Conservation (phyloP, 441 rosid genomes). For the Populus hybrid region DNA sequence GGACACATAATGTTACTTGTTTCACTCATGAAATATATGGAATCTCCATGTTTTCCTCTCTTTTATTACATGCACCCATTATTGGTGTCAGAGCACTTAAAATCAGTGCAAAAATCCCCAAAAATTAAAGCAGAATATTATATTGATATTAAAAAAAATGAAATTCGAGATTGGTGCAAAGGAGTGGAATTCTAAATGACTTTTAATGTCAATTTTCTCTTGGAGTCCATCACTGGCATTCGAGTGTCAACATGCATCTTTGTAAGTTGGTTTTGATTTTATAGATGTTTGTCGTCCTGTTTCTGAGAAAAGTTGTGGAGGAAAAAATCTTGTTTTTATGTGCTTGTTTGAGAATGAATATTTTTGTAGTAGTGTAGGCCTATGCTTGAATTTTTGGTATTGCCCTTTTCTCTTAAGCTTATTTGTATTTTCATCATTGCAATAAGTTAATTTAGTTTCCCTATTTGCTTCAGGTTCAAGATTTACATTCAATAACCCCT, state of each 20-base stretch:
- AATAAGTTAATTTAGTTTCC: background rate
- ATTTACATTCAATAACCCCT: constrained; percentile 93
- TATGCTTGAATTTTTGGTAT: background rate
- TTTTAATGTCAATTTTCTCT: background rate
- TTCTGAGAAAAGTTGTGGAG: background rate
- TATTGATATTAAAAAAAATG: background rate
- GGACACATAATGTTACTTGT: background rate
- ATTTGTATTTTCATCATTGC: background rate
- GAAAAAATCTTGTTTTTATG: too few species aligned
- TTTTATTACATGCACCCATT: background rate
- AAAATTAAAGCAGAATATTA: background rate
- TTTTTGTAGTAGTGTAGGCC: background rate
- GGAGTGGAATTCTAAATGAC: background rate
- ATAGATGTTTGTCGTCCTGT: background rate
- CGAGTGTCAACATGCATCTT: background rate
- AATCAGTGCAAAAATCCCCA: background rate
- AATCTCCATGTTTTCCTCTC: background rate
- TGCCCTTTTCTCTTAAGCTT: background rate
- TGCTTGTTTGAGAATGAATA: background rate
- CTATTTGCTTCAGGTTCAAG: constrained; percentile 66
- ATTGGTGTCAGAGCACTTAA: background rate
- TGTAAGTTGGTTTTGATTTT: background rate
- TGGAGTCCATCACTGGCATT: background rate
- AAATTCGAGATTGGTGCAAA: background rate
- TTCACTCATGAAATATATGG: background rate